Conservation (phyloP, 345 rosid genomes). For the Lagerstroemia speciosa region DNA sequence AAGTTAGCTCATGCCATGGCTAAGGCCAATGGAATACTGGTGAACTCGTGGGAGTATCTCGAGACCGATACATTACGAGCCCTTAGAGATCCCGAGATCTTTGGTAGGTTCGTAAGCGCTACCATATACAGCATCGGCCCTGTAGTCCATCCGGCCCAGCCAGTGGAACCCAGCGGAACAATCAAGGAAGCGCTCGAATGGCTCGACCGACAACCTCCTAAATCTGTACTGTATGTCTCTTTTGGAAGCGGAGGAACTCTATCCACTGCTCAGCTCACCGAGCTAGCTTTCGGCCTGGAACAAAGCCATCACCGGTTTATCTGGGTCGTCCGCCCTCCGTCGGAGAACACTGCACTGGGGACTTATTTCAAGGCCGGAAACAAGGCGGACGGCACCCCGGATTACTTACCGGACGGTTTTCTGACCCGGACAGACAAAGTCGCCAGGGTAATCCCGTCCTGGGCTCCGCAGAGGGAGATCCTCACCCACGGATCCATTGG, state of each 20-base stretch:
- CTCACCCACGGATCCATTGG: slow-evolving; percentile 49
- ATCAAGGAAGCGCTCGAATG: slow-evolving; percentile 16
- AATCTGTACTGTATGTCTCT: slow-evolving; percentile 50
- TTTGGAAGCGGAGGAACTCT: slow-evolving; percentile 70
- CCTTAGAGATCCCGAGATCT: slow-evolving; percentile 7
- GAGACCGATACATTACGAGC: slow-evolving; percentile 30
- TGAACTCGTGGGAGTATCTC: slow-evolving; percentile 42
- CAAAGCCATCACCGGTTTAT: slow-evolving; percentile 28
- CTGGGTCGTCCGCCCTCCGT: slow-evolving; percentile 37
- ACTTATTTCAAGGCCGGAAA: slow-evolving; percentile 10
- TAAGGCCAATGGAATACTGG: slow-evolving; percentile 37
- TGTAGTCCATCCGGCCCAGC: slow-evolving; percentile 7
- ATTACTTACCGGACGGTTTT: slow-evolving; percentile 50
- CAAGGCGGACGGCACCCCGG: not conserved
- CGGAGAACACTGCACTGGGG: slow-evolving; percentile 3
- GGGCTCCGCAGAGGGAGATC: slow-evolving; percentile 62
- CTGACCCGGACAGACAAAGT: slow-evolving; percentile 18
- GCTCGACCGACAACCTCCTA: slow-evolving; percentile 36
- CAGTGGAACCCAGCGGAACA: not conserved
- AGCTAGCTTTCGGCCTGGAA: slow-evolving; percentile 32
- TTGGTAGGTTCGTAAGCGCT: slow-evolving; percentile 7
- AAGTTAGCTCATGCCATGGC: slow-evolving; percentile 23
- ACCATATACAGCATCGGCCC: slow-evolving; percentile 26
- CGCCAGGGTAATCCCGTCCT: slow-evolving; percentile 36
- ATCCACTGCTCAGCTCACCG: slow-evolving; percentile 17